Evolutionary conservation across 2,329 filamentous ascomycete species (phyloP), one percentile per base, ranked within the genome.

Genomic region (Dothistroma pini): DNA sequence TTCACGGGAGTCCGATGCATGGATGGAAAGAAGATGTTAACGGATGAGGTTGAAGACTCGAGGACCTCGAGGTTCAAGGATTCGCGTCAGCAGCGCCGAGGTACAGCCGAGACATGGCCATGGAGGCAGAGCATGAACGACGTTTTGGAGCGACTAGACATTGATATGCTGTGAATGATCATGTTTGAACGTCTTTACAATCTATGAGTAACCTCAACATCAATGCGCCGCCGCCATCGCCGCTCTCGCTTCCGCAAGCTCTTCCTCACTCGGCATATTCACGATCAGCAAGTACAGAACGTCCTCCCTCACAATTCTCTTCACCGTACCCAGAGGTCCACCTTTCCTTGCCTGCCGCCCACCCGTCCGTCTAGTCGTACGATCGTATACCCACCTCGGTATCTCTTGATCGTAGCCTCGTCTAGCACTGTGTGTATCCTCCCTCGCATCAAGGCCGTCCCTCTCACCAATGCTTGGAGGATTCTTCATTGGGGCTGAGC

Each of bases 211-310:
- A 29, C 6, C 25, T 29, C 25, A 29, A 29, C 6, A 2, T 29
- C 25, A 29, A 29, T 29, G 29, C 22, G 56, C 47, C 32, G 51
- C 58, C 14, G 47, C 66, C 51, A 71, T 44, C 38, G 63, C 61
- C 47, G 67, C 58, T 56, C 65, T 63, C 25, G 70, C 71, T 35
- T 70, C 67, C 41, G 60, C 67, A 57, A 82, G 70, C 62, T 81
- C 80, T 21, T 76, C 74, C 11, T 78, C 75, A 0, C 72, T 73
- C 0, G 81, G 81, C 73, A 82, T 72, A 59, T 83, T 82, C 14
- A 82, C 79, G 59, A 83, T 77, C 71, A 81, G 77, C 57, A 84
- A 63, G 64, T 82, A 84, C 32, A 83, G 63, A 16, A 82, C 78
- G 70, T 81, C 76, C 76, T 69, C 66, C 49, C 63, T 62, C 65